Evolutionary conservation across 306 rosid species (phyloP), one percentile per base, ranked within the genome.

Genomic region (Cotoneaster glaucophyllus): DNA sequence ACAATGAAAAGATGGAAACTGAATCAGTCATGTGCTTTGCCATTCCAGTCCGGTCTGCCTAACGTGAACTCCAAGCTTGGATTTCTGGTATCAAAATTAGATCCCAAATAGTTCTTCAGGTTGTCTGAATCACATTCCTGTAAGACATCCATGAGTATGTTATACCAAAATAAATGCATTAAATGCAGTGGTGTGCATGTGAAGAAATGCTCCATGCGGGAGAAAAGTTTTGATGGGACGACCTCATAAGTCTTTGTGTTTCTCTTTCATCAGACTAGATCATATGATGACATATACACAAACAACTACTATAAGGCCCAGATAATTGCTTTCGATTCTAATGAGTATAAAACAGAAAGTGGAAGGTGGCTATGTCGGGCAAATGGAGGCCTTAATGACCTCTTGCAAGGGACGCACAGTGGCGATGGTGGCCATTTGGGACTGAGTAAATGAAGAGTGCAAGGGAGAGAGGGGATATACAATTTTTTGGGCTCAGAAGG

Each of bases 31-130:
- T 79, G 83, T 82, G 90, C 84, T 85, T 86, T 82, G 63, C 83
- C 91, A 74, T 89, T 82, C 98, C 98, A 93, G 56, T 88, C 97
- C 31, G 98, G 96, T 84, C 87, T 93, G 50, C 98, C 98, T 88
- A 93, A 86, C 32, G 97, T 93, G 85, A 93, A 93, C 86, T 93
- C 98, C 96, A 93, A 87, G 82, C 91, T 88, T 73, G 97, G 97
- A 54, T 86, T 88, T 86, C 90, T 91, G 86, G 87, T 85, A 58
- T 89, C 97, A 74, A 84, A 80, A 77, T 66, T 85, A 62, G 80
- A 82, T 68, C 83, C 89, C 62, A 85, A 69, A 68, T 64, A 78
- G 75, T 79, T 86, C 88, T 81, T 91, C 18, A 81, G 22, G 80
- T 85, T 82, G 41, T 68, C 81, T 78, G 98, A 89, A 85, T 91